Percentiles rank a stretch among this genome's conserved stretches.
phyloP scores from a whole-genome alignment of 2,329 filamentous ascomycete species.

The Didymella pomorum region DNA sequence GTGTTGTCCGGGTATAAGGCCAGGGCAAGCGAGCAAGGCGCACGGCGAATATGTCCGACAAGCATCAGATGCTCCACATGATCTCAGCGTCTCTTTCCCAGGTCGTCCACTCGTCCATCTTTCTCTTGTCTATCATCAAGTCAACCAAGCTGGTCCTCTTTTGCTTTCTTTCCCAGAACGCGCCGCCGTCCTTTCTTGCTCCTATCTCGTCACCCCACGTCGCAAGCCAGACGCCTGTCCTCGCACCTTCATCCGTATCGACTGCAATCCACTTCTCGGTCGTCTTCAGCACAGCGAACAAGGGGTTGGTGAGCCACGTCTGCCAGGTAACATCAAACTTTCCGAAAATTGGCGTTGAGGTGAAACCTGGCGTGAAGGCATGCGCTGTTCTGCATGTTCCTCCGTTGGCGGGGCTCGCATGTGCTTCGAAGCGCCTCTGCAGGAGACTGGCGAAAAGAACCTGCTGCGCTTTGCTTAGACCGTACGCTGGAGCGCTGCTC shows the following conservation, averaged over 20 bases:
- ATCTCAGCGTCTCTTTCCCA: slow-evolving; percentile 25
- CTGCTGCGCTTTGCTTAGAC: slow-evolving; percentile 25
- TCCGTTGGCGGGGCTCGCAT: neutral
- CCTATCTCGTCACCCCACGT: slow-evolving; percentile 10
- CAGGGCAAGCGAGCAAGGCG: neutral
- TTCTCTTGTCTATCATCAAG: slow-evolving; percentile 7
- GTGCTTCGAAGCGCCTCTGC: slow-evolving; percentile 21
- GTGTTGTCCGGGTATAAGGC: neutral
- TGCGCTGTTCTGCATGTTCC: slow-evolving; percentile 12
- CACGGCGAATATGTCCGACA: neutral
- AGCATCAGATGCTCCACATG: slow-evolving; percentile 1
- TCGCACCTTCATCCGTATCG: slow-evolving; percentile 23
- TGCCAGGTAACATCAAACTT: slow-evolving; percentile 22
- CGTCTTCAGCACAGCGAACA: slow-evolving; percentile 20
- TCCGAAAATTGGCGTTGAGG: slow-evolving; percentile 21
- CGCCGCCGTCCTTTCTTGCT: slow-evolving; percentile 6
- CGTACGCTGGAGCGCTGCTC: slow-evolving; percentile 13
- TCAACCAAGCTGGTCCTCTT: slow-evolving; percentile 21
- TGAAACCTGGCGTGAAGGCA: slow-evolving; percentile 21
- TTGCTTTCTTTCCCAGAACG: slow-evolving; percentile 24
- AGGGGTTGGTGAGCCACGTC: slow-evolving; percentile 21
- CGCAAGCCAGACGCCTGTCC: slow-evolving; percentile 29
- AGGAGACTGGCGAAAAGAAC: slow-evolving; percentile 23
- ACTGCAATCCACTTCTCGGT: slow-evolving; percentile 22
- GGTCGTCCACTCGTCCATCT: slow-evolving; percentile 9